Evolutionary conservation across 2,329 filamentous ascomycete genomes (phyloP), one percentile per base, ranked within the genome.

Genomic region (Fusarium solani-melongenae): DNA sequence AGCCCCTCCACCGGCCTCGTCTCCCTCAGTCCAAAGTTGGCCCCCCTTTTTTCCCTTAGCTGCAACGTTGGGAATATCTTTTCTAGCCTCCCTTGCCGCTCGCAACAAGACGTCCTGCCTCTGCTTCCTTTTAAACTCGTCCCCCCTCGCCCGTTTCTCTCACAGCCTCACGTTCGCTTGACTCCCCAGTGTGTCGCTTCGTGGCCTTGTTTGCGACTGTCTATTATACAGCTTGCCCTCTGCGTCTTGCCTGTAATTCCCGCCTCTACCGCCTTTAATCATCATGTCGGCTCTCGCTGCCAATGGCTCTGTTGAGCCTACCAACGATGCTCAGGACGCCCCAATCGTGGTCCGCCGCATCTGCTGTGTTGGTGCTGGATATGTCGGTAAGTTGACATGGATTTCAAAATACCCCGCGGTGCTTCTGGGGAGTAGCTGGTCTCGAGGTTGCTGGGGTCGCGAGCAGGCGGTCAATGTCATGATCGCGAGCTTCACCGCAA

Each of bases 311-410:
- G 64, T 74, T 56, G 72, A 74, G 53, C 56, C 79, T 53, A 65
- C 77, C 72, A 82, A 83, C 74, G 81, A 79, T 73, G 66, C 65
- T 34, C 64, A 75, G 39, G 67, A 75, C 12, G 71, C 68, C 31
- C 78, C 76, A 56, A 79, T 82, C 74, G 75, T 79, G 58, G 81
- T 92, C 41, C 84, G 83, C 77, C 91, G 89, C 78, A 90, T 94
- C 61, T 94, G 92, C 82, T 94, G 91, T 79, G 90, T 94, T 71
- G 92, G 92, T 58, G 92, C 92, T 74, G 92, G 92, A 75, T 94
- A 94, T 80, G 91, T 94, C 72, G 92, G 91, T 93, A 86, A 77
- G 91, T 86, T 11, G 15, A 27, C 22, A 46, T 41, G 39, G n/a
- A 41, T 46, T 46, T 27, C 8, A 46, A 12, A 24, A 12, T 51